Conservation (phyloP, 2,329 filamentous ascomycete species). For the Microdochium nivale region DNA sequence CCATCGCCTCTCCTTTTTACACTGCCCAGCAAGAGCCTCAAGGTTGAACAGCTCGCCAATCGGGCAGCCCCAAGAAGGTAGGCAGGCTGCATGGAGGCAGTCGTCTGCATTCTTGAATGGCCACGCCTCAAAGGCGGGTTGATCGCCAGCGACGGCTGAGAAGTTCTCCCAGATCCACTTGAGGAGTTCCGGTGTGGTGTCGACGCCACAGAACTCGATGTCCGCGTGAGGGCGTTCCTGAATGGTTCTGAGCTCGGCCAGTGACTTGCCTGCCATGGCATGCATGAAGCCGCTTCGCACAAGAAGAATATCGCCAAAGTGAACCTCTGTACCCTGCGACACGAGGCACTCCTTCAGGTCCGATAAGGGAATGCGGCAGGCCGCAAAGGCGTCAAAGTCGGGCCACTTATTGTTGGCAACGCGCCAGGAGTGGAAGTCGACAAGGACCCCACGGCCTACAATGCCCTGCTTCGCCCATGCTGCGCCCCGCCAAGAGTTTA, state of each 20-base stretch:
- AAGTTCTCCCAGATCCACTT: conserved; percentile 30
- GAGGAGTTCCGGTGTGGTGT: conserved; percentile 34
- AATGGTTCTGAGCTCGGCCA: conserved; percentile 25
- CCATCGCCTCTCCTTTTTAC: conserved; percentile 25
- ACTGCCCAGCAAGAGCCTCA: conserved; percentile 31
- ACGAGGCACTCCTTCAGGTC: conserved; percentile 33
- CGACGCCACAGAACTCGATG: conserved; percentile 34
- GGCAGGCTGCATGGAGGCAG: conserved; percentile 34
- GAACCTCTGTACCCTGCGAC: conserved; percentile 36
- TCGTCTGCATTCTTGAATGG: conserved; percentile 9
- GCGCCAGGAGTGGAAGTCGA: conserved; percentile 43
- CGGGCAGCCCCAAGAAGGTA: conserved; percentile 39
- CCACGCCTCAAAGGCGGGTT: conserved; percentile 31
- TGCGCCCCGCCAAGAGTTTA: conserved; percentile 7
- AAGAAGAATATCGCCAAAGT: conserved; percentile 44
- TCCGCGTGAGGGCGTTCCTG: conserved; percentile 24
- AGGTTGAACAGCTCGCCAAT: conserved; percentile 39
- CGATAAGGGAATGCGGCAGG: conserved; percentile 22
- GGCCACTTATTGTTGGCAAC: conserved; percentile 22
- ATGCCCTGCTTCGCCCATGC: conserved; percentile 36
- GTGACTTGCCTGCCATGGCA: conserved; percentile 25
- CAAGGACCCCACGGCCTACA: conserved; percentile 38
- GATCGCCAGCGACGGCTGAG: conserved; percentile 32
- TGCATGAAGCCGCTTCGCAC: conserved; percentile 37
- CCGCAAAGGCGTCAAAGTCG: conserved; percentile 24